Conservation (phyloP, 2,329 filamentous ascomycete genomes). For the Aotearoamyces nothofagi region DNA sequence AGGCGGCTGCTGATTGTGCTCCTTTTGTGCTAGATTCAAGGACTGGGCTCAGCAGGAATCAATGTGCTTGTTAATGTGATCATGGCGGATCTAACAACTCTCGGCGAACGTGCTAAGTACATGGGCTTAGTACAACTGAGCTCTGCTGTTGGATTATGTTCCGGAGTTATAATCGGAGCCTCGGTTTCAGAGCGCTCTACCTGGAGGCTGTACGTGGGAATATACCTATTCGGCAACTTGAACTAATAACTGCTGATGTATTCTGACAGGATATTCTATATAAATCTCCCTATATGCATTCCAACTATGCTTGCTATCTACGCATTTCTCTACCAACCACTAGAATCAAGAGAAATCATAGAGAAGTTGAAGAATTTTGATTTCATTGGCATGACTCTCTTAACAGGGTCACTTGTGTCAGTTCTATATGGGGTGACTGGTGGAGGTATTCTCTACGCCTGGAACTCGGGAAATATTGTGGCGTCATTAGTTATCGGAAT, state of each 20-base stretch:
- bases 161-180: constrained; percentile 8
- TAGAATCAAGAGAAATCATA: too few species aligned
- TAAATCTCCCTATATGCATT: constrained; percentile 9
- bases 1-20: too few species aligned
- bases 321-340: constrained; percentile 7
- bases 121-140: constrained; percentile 15
- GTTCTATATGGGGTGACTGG: constrained; percentile 44
- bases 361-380: constrained; percentile 21
- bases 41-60: constrained; percentile 30
- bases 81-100: constrained; percentile 32
- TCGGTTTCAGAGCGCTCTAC: constrained; percentile 4
- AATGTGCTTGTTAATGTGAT: constrained; percentile 29
- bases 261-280: constrained; percentile 9
- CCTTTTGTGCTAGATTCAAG: too few species aligned
- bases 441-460: constrained; percentile 43
- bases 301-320: constrained; percentile 3
- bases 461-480: constrained; percentile 1
- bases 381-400: constrained; percentile 42
- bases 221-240: too few species aligned
- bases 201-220: constrained; percentile 7
- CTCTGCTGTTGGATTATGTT: constrained; percentile 10
- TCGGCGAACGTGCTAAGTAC: constrained; percentile 30
- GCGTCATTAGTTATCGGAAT: constrained; percentile 1
- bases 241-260: too few species aligned
- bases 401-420: constrained; percentile 38